A percentile compares a stretch with the other conserved stretches of the same genome.
Conservation (phyloP, 2,329 filamentous ascomycete species). For the Rugonectria rugulosa region DNA sequence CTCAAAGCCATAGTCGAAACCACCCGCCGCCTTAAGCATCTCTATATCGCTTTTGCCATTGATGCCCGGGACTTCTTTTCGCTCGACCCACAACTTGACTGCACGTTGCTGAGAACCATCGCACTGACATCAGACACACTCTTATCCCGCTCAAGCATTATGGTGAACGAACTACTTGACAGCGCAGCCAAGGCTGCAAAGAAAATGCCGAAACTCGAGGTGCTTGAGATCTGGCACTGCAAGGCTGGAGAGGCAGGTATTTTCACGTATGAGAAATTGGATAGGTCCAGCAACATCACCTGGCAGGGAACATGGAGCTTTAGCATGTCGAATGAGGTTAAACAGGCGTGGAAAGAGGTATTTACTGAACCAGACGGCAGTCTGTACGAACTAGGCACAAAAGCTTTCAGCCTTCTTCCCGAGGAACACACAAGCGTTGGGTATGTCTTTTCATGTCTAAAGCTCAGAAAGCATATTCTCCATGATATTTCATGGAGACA, state of each 20-base stretch:
- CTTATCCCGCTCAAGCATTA: not conserved
- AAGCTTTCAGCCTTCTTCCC: not conserved
- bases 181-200: not conserved
- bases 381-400: not conserved
- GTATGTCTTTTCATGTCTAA: conserved; percentile 8
- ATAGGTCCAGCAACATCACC: conserved; percentile 1
- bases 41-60: conserved; percentile 22
- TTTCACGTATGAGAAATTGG: conserved; percentile 18
- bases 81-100: not conserved
- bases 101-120: not conserved
- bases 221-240: conserved; percentile 21
- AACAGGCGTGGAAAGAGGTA: conserved; percentile 15
- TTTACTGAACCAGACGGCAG: not conserved
- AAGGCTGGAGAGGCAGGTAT: conserved; percentile 6
- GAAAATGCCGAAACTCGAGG: conserved; percentile 13
- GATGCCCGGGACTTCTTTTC: conserved; percentile 3
- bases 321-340: conserved; percentile 1
- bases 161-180: not conserved
- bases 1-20: conserved; percentile 4
- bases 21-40: conserved; percentile 9
- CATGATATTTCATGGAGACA: conserved; percentile 14
- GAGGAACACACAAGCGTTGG: not conserved
- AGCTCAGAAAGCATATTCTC: conserved; percentile 15
- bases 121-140: conserved; percentile 9
- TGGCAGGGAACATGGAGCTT: conserved; percentile 21